Percentiles rank a stretch among this genome's conserved stretches.
phyloP scores from a whole-genome alignment of 257 asterid genomes.

The Nicotiana attenuata region DNA sequence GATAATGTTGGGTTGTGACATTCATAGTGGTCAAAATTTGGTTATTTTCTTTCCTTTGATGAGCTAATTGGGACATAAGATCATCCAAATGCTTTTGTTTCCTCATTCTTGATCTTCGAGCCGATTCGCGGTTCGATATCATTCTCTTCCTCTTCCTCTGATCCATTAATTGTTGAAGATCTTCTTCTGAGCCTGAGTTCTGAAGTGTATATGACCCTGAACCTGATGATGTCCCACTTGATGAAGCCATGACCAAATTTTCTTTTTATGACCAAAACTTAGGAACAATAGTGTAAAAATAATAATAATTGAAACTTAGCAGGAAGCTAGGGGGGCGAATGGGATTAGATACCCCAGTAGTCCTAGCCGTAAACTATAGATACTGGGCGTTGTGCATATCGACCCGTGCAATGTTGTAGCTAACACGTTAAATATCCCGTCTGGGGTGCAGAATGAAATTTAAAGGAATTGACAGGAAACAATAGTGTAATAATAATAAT shows the following conservation, averaged over 20 bases:
- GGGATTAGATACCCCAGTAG: no score
- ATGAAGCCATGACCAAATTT: constrained; percentile 41
- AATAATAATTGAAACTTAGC: no score
- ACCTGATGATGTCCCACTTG: constrained; percentile 51
- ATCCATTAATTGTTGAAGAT: constrained; percentile 59
- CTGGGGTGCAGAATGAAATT: no score
- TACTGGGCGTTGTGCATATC: no score
- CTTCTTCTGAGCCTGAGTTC: constrained; percentile 60
- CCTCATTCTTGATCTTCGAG: constrained; percentile 82
- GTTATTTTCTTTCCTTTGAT: constrained; percentile 50
- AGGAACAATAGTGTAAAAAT: background rate
- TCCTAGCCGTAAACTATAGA: no score
- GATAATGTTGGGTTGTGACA: constrained; percentile 41
- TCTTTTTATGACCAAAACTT: background rate
- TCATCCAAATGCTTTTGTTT: constrained; percentile 83
- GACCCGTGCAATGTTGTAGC: no score
- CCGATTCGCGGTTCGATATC: constrained; percentile 96
- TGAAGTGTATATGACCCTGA: constrained; percentile 36
- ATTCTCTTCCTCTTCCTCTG: constrained; percentile 69
- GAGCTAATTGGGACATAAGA: constrained; percentile 50
- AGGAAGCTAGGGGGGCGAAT: no score
- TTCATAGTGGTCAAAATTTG: constrained; percentile 45
- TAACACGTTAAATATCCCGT: no score
- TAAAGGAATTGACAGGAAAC: no score
- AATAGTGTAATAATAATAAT: background rate